Conservation (phyloP, 176 grass and related monocot genomes). For the Calamus simplicifolius region DNA sequence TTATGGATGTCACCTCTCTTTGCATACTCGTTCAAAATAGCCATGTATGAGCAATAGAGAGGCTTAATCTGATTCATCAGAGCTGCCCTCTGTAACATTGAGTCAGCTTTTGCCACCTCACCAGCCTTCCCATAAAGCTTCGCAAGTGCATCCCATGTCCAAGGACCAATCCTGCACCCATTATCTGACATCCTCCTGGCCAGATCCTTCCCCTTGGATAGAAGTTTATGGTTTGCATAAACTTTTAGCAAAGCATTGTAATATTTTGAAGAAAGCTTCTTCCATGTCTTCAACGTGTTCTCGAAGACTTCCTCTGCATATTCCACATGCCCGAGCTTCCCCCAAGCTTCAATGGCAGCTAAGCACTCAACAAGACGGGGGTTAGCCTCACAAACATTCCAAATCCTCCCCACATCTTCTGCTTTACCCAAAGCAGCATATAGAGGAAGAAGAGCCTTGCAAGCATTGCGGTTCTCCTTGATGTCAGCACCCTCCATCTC, state of each 20-base stretch:
- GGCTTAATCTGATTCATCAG: not conserved
- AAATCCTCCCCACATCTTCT: slow-evolving; percentile 25
- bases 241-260: slow-evolving; percentile 16
- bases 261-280: slow-evolving; percentile 8
- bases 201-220: slow-evolving; percentile 21
- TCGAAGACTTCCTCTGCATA: slow-evolving; percentile 18
- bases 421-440: slow-evolving; percentile 23
- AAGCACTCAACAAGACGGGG: slow-evolving; percentile 6
- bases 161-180: slow-evolving; percentile 19
- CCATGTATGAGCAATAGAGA: slow-evolving; percentile 14
- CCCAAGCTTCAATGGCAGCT: slow-evolving; percentile 23
- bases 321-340: slow-evolving; percentile 6
- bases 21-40: slow-evolving; percentile 5
- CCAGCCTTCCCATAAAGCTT: slow-evolving; percentile 17
- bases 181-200: slow-evolving; percentile 13
- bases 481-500: slow-evolving; percentile 18
- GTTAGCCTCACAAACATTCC: slow-evolving; percentile 14
- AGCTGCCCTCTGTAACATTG: slow-evolving; percentile 10
- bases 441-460: slow-evolving; percentile 16
- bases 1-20: slow-evolving; percentile 21
- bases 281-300: slow-evolving; percentile 9
- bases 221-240: slow-evolving; percentile 17
- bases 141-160: slow-evolving; percentile 19
- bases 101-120: slow-evolving; percentile 21
- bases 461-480: slow-evolving; percentile 7